Percentiles rank a stretch among this genome's conserved stretches.
Evolutionary conservation across 2,329 filamentous ascomycete species (phyloP).

Genomic region (Magnaporthales sp.): DNA sequence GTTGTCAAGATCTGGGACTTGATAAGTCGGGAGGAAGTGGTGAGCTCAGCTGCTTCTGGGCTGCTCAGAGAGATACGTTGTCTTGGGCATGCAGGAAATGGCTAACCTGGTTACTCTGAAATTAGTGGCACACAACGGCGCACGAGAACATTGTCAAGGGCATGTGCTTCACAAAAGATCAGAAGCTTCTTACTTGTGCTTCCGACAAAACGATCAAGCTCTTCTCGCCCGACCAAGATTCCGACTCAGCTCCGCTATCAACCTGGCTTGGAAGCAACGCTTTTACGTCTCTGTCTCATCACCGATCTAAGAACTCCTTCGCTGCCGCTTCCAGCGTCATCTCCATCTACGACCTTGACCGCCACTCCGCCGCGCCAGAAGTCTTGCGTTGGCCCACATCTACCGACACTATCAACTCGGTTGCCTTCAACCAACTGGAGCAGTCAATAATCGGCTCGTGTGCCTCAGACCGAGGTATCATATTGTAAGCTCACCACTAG

Average conservation of each 20-base stretch:
- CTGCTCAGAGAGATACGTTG: background rate
- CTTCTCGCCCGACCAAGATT: constrained; percentile 74
- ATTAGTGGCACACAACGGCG: constrained; percentile 51
- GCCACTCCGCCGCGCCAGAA: constrained; percentile 72
- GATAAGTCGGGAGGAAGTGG: constrained; percentile 52
- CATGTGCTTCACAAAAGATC: constrained; percentile 78
- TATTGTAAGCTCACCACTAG: constrained; percentile 37
- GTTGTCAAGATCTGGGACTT: constrained; percentile 68
- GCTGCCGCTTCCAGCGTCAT: constrained; percentile 66
- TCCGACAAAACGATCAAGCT: constrained; percentile 77
- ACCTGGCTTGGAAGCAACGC: constrained; percentile 74
- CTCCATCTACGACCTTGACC: constrained; percentile 80
- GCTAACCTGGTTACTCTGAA: background rate
- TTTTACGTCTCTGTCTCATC: constrained; percentile 77
- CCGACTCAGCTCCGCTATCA: constrained; percentile 59
- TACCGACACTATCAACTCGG: constrained; percentile 80
- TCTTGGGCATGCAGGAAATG: constrained; percentile 17
- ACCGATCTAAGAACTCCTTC: constrained; percentile 70
- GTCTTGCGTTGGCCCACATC: constrained; percentile 80
- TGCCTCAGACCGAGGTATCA: constrained; percentile 75
- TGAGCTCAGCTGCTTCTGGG: background rate
- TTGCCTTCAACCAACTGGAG: constrained; percentile 90
- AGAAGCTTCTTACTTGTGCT: constrained; percentile 78
- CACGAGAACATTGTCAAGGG: constrained; percentile 94
- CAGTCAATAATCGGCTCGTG: constrained; percentile 83